Base-by-base conservation (phyloP, 2,329 filamentous ascomycete genomes). In the Neopestalotiopsis clavispora region DNA sequence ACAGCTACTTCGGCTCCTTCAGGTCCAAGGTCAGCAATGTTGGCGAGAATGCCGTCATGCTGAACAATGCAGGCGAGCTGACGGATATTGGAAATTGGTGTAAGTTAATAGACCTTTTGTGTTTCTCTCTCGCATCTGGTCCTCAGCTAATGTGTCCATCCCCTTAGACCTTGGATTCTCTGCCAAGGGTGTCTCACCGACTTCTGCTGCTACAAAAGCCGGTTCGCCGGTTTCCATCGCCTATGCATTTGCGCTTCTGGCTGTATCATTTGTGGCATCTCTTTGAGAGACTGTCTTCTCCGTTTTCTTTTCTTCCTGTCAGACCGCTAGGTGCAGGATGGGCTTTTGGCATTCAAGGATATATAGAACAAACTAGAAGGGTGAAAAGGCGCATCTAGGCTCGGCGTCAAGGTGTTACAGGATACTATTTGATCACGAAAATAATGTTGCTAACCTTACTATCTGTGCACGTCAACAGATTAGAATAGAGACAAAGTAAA, bases 21-120 rank as follows among this genome's bases (percentile, higher is more conserved):
- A 87, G 92, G 66, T 89, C 88, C 3, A 82, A 85, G 64, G 87
- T 87, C 17, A 92, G 90, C 71, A 95, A 94, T 72, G 90, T 95
- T 6, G 93, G 93, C 0, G 85, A 90, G 3, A 93, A 94, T 70
- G 89, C 86, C 1, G 87, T 90, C 1, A 91, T 96, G 84, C 83
- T 95, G 61, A 91, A 89, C 75, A 82, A 87, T 57, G 84, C 88
- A 17, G 93, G 93, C 57, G 75, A 88, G 70, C 81, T 96, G 71
- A 95, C 93, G 1, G 89, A 94, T 72, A 92, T 95, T 72, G 93
- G 93, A 0, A 86, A 87, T 2, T 92, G 91, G 90, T 96, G 95
- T 52, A 52, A 52, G 45, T 52, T 20, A 20, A 20, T 52, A 38
- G 4, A 17, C 0, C 42, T 45, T 10, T 17, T 1, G 9, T 45